These are phyloP conservation scores for Clarireedia paspali DNA, from an alignment of 2,329 filamentous ascomycete species.

Conservation along the genomic window DNA sequence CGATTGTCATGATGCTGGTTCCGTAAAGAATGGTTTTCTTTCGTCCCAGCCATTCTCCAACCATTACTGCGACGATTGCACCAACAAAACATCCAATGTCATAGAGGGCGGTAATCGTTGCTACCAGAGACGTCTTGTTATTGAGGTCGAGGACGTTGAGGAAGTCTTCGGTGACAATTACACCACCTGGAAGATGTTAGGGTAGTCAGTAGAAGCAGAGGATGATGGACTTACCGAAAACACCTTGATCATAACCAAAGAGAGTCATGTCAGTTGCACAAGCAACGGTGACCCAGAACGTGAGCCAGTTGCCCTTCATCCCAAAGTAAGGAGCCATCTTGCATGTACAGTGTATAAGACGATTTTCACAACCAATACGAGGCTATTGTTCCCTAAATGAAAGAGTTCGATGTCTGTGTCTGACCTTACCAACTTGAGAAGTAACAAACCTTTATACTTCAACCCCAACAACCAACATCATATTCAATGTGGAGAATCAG, in stretches of 20 bases:
- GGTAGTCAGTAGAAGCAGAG: background rate
- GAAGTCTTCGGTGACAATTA: slow-evolving; percentile 39
- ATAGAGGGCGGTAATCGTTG: slow-evolving; percentile 42
- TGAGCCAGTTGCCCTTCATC: slow-evolving; percentile 45
- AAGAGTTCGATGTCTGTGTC: background rate
- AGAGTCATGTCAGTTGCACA: slow-evolving; percentile 38
- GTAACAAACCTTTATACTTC: background rate
- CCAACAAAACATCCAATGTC: slow-evolving; percentile 41
- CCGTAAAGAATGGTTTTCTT: slow-evolving; percentile 20
- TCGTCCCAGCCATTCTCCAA: slow-evolving; percentile 32
- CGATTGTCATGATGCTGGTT: slow-evolving; percentile 20
- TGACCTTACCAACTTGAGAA: background rate
- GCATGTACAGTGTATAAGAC: background rate
- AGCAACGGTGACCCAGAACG: slow-evolving; percentile 45
- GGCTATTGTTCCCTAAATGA: background rate
- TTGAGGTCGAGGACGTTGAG: slow-evolving; percentile 30
- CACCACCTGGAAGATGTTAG: slow-evolving; percentile 29
- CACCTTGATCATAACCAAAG: slow-evolving; percentile 42
- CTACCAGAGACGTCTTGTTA: slow-evolving; percentile 16
- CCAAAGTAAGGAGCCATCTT: slow-evolving; percentile 37
- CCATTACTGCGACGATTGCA: slow-evolving; percentile 26
- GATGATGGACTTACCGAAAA: slow-evolving; percentile 28
- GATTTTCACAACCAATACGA: background rate
- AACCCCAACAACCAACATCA: background rate
- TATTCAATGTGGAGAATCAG: background rate